Conservation (phyloP, 306 rosid species). For the Betula pendula region DNA sequence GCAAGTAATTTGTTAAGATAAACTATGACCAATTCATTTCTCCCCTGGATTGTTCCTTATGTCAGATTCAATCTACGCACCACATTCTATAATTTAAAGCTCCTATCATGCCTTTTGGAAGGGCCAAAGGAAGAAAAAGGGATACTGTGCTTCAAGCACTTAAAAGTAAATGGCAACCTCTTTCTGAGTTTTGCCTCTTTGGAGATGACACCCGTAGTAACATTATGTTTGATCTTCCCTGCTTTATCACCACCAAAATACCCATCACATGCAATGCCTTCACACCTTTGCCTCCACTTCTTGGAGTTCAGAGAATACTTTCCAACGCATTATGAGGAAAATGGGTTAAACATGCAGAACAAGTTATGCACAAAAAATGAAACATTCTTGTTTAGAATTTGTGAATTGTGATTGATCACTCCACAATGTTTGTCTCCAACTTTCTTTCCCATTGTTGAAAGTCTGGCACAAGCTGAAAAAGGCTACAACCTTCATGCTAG, state of each 20-base stretch:
- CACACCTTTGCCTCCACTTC: too few species aligned
- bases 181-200: not conserved
- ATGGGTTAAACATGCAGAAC: too few species aligned
- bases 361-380: too few species aligned
- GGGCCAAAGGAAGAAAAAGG: slow-evolving; percentile 16
- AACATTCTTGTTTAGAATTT: not conserved
- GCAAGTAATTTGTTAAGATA: not conserved
- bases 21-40: not conserved
- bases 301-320: too few species aligned
- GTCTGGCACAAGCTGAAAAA: not conserved
- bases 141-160: slow-evolving; percentile 5
- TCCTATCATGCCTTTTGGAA: slow-evolving; percentile 10
- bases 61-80: not conserved
- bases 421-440: not conserved
- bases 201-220: not conserved
- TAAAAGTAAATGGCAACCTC: not conserved
- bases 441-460: not conserved
- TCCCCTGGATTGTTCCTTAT: not conserved
- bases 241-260: too few species aligned
- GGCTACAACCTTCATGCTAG: not conserved
- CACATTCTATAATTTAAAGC: slow-evolving; percentile 5
- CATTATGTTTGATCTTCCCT: not conserved
- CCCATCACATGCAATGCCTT: too few species aligned
- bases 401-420: too few species aligned
- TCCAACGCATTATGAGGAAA: too few species aligned